Conservation (phyloP, 106 monocot genomes). For the Apostasia shenzhenica region DNA sequence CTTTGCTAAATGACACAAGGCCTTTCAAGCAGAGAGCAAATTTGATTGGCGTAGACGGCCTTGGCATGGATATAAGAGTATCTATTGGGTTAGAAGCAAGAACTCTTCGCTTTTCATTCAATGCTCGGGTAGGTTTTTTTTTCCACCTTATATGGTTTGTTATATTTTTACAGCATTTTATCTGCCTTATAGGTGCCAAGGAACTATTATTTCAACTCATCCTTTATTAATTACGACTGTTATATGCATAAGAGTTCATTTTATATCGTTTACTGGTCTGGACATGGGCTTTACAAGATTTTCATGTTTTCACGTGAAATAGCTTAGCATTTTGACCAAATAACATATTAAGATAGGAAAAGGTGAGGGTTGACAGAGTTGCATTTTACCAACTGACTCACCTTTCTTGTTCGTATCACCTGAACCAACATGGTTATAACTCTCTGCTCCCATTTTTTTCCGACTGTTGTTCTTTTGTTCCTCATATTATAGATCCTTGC, state of each 20-base stretch:
- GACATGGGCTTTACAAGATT: no score
- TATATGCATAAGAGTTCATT: background rate
- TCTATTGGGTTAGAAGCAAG: slow-evolving; percentile 46
- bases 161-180: background rate
- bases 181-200: background rate
- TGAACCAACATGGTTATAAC: no score
- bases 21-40: slow-evolving; percentile 43
- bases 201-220: background rate
- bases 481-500: no score
- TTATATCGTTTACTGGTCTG: no score
- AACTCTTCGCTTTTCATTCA: slow-evolving; percentile 79
- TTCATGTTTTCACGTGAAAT: no score
- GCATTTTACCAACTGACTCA: no score
- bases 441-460: no score
- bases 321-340: no score
- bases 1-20: slow-evolving; percentile 1
- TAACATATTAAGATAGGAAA: no score
- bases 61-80: slow-evolving; percentile 80
- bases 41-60: slow-evolving; percentile 70
- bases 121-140: slow-evolving; percentile 38
- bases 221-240: background rate
- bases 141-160: background rate
- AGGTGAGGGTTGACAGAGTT: no score
- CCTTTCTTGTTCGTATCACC: no score
- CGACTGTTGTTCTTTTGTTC: no score